Base-by-base conservation (phyloP, 176 grass and related monocot species). In the Coix lacrymajobi region DNA sequence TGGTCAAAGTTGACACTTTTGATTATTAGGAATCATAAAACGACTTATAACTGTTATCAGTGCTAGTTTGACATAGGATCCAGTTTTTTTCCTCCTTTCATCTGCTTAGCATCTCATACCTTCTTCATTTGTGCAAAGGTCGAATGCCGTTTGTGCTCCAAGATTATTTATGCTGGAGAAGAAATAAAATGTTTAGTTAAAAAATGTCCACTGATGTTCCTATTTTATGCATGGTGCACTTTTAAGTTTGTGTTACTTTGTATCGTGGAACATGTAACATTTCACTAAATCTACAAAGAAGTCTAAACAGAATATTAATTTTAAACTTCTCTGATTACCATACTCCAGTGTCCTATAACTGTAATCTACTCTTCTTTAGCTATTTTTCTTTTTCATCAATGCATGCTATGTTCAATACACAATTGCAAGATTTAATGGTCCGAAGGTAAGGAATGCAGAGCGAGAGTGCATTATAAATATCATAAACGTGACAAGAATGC, bases 101-200 rank as follows among this genome's bases (percentile, higher is more conserved):
- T 79, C 44, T 78, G 24, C 30, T 69, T 74, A 75, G 25, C 37
- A 74, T 62, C 40, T 79, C 56, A 77, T 51, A 40, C 44, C 52
- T 69, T 79, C 33, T 84, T 89, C 28, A 52, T 90, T 83, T 88
- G 20, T 90, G 66, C 58, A 76, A 79, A 96, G 93, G 79, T 85
- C 36, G 88, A 96, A 79, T 96, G 93, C 25, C 81, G 72, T 70
- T 43, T 89, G 75, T 96, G 93, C 80, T 85, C 48, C 71, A 93
- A 44, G 83, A 79, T 71, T 69, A 93, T 96, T 64, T 84, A 85
- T 79, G 79, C 88, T 73, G 84, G 78, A 69, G 91, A 96, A 79
- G 84, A 83, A 87, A 52, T 96, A 72, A 70, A 78, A 84, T 96
- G 93, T 77, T 62, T 72, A 3, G 88, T 96, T 84, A 58, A 16